Conservation (phyloP, 352 stramenopile genomes). For the Phytophthora sojae region DNA sequence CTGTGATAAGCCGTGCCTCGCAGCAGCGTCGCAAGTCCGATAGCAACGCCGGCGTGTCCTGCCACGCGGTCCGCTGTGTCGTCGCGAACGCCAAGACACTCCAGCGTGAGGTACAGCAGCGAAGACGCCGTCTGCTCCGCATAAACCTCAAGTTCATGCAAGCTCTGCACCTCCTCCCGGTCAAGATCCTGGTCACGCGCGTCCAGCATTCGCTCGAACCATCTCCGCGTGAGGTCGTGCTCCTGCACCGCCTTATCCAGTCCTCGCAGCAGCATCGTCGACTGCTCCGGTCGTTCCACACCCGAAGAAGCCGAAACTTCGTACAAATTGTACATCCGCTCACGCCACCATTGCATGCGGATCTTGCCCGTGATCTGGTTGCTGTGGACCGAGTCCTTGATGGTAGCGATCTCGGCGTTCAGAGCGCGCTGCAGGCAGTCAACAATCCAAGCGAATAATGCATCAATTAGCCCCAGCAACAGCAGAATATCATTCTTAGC, state of each 20-base stretch:
- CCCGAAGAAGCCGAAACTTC: conserved; percentile 20
- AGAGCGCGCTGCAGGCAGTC: conserved; percentile 67
- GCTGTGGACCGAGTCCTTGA: conserved; percentile 89
- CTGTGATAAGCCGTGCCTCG: conserved; percentile 78
- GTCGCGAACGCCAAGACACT: conserved; percentile 84
- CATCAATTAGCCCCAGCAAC: not conserved
- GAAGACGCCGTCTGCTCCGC: conserved; percentile 91
- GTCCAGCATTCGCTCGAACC: conserved; percentile 93
- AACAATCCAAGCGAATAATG: not conserved
- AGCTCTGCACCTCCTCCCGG: conserved; percentile 68
- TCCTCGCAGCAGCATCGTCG: conserved; percentile 74
- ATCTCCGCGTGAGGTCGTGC: conserved; percentile 86
- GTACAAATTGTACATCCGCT: conserved; percentile 84
- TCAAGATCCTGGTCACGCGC: conserved; percentile 90
- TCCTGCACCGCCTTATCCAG: conserved; percentile 72
- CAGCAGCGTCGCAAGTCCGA: conserved; percentile 87
- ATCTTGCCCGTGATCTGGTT: conserved; percentile 91
- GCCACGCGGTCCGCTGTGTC: conserved; percentile 79
- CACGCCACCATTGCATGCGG: conserved; percentile 94
- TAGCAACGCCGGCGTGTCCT: conserved; percentile 85
- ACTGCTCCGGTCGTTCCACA: conserved; percentile 43
- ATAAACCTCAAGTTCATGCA: conserved; percentile 87
- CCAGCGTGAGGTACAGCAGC: conserved; percentile 90
- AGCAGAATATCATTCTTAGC: too few species aligned
- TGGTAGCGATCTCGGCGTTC: conserved; percentile 91